These are phyloP conservation scores for Albizia julibrissin DNA, from an alignment of 306 rosid genomes.

Conservation along the genomic window DNA sequence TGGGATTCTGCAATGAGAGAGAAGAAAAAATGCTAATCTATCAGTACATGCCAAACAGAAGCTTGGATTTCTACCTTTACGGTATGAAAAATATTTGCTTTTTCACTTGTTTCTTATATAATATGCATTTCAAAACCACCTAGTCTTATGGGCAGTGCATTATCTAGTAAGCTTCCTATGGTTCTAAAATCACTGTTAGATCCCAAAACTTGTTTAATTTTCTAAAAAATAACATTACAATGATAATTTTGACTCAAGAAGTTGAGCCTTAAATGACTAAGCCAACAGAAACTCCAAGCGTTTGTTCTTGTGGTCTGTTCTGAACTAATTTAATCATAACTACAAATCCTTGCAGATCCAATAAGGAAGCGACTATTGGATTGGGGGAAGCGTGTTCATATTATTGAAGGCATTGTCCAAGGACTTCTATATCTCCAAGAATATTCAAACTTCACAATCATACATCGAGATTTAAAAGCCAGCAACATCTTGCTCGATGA, in stretches of 20 bases:
- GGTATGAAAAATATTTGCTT: not conserved
- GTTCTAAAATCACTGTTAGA: not conserved
- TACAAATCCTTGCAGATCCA: not conserved
- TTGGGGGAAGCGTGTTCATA: not conserved
- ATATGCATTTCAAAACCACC: not conserved
- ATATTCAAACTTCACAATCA: not conserved
- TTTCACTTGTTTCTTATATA: not conserved
- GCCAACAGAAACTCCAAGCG: not conserved
- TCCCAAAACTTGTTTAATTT: not conserved
- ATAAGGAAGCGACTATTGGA: not conserved
- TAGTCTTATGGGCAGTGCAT: not conserved
- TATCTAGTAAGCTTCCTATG: not conserved
- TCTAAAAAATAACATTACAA: not conserved
- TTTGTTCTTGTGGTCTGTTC: not conserved
- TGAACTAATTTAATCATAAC: not conserved
- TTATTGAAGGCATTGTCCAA: slow-evolving; percentile 16
- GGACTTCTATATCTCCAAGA: slow-evolving; percentile 24
- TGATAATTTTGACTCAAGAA: not conserved
- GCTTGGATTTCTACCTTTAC: slow-evolving; percentile 10
- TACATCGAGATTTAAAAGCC: slow-evolving; percentile 17
- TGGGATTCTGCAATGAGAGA: slow-evolving; percentile 11
- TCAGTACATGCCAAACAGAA: slow-evolving; percentile 2
- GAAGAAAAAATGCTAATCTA: not conserved
- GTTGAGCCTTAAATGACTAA: not conserved
- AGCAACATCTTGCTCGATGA: slow-evolving; percentile 10